Evolutionary conservation across 176 grass and related monocot species (phyloP).

Genomic region (Rhynchospora breviuscula): DNA sequence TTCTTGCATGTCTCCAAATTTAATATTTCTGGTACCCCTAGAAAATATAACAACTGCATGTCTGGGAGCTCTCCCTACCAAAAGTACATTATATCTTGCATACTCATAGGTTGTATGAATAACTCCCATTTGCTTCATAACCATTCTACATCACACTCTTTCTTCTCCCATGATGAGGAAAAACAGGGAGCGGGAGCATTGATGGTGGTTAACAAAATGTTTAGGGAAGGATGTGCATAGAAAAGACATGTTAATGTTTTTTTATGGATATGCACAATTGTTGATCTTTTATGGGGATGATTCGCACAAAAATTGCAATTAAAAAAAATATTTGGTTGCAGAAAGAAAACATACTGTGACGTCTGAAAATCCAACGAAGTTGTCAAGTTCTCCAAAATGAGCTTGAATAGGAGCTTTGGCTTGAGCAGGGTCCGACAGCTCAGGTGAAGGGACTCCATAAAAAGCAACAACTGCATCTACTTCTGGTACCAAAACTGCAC

Average conservation of each 20-base stretch:
- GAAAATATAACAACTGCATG: background rate
- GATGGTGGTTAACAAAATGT: background rate
- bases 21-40: background rate
- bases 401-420: slow-evolving; percentile 87
- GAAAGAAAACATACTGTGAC: slow-evolving; percentile 50
- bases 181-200: background rate
- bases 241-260: background rate
- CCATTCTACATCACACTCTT: background rate
- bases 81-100: background rate
- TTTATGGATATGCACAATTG: background rate
- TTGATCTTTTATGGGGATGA: background rate
- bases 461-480: slow-evolving; percentile 94
- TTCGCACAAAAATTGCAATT: background rate
- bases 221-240: background rate
- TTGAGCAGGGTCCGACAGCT: slow-evolving; percentile 77
- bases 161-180: background rate
- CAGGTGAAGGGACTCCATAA: slow-evolving; percentile 67
- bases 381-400: slow-evolving; percentile 86
- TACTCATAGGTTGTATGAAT: background rate
- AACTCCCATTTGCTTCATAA: background rate
- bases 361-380: slow-evolving; percentile 75
- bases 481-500: slow-evolving; percentile 76
- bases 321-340: background rate
- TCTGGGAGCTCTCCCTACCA: background rate
- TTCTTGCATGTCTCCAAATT: background rate